Evolutionary conservation across 73 alveolate species (phyloP).

Genomic region (Tetrahymena elliotti): DNA sequence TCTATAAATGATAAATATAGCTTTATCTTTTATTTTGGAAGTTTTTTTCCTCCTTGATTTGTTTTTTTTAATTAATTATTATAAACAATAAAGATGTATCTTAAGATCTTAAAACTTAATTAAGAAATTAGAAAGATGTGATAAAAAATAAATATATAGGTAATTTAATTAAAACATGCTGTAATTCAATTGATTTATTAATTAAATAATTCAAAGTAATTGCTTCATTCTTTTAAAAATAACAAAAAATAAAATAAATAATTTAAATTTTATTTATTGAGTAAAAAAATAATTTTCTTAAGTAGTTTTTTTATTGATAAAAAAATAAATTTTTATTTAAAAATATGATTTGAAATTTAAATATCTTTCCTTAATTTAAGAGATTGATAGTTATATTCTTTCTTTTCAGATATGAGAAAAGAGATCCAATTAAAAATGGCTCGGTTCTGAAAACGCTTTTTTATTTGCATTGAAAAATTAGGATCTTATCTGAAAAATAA

Average conservation of each 20-base stretch:
- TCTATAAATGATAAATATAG: neutral
- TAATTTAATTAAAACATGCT: neutral
- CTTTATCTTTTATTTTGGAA: neutral
- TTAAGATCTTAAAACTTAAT: neutral
- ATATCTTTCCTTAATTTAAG: neutral
- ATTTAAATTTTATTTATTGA: too few relatives aligned
- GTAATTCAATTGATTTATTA: neutral
- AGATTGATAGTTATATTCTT: neutral
- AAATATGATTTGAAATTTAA: too few relatives aligned
- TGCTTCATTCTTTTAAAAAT: too few relatives aligned
- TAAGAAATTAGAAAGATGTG: neutral
- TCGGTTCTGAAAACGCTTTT: neutral
- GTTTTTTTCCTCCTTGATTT: neutral
- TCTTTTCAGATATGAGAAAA: neutral
- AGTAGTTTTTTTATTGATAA: too few relatives aligned
- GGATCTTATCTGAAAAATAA: neutral
- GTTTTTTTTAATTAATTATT: neutral
- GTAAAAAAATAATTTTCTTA: too few relatives aligned
- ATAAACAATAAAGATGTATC: neutral
- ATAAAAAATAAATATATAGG: neutral
- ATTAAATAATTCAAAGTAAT: neutral
- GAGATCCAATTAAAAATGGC: constrained; percentile 1
- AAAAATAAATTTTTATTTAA: too few relatives aligned
- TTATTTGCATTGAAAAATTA: neutral
- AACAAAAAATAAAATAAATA: too few relatives aligned